Conservation (phyloP, 225 moss, liverwort and hornwort species). For the Marchantia polymorpha region DNA sequence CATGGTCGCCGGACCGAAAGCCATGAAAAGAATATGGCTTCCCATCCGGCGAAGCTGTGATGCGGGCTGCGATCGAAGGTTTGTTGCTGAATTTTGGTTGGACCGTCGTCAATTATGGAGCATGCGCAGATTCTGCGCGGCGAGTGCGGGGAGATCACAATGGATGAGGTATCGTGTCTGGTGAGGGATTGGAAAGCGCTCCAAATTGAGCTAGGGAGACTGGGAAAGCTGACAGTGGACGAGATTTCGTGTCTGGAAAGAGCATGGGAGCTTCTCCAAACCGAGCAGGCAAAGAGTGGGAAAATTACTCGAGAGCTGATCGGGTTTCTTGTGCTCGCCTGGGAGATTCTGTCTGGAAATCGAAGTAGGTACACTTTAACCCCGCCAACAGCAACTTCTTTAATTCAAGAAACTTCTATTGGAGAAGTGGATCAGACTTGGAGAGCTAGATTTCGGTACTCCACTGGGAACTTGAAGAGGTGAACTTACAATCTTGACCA, state of each 20-base stretch:
- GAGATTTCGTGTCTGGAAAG: constrained; percentile 32
- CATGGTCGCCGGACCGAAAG: background rate
- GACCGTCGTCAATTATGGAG: too few relatives aligned
- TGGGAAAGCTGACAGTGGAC: constrained; percentile 31
- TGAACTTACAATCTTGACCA: constrained; percentile 23
- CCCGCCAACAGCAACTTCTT: constrained; percentile 31
- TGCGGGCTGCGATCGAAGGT: background rate
- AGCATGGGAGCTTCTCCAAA: constrained; percentile 28
- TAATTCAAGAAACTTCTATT: constrained; percentile 25
- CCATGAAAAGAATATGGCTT: too few relatives aligned
- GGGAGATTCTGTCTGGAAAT: constrained; percentile 43
- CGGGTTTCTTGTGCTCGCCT: constrained; percentile 32
- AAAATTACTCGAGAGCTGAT: constrained; percentile 29
- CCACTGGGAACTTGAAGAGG: constrained; percentile 31
- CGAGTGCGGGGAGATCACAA: constrained; percentile 31
- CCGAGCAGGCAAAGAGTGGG: constrained; percentile 31
- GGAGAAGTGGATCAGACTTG: constrained; percentile 36
- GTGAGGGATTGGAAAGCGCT: constrained; percentile 40
- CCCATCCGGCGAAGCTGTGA: background rate
- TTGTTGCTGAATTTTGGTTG: background rate
- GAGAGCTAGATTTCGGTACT: constrained; percentile 37
- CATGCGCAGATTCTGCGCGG: constrained; percentile 29
- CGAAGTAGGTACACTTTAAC: constrained; percentile 43
- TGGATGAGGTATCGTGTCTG: constrained; percentile 19
- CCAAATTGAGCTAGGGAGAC: constrained; percentile 35